These are phyloP conservation scores for Raphanus raphanistrum DNA, from an alignment of 345 rosid genomes.

Conservation along the genomic window DNA sequence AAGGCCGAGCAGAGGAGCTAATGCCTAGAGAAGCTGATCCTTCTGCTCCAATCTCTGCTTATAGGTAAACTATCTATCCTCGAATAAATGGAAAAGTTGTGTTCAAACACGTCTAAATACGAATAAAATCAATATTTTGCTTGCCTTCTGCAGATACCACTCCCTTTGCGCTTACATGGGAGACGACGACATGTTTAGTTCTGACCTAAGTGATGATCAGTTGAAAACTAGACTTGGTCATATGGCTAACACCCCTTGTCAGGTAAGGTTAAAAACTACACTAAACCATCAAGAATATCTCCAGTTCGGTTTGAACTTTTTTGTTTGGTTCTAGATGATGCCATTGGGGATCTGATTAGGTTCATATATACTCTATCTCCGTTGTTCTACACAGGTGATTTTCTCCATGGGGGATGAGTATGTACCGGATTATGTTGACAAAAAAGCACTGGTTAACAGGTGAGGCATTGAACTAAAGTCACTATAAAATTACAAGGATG, in stretches of 20 bases:
- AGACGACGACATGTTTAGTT: slow-evolving; percentile 96
- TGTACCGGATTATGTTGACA: slow-evolving; percentile 86
- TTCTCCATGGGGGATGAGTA: slow-evolving; percentile 91
- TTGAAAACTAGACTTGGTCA: slow-evolving; percentile 85
- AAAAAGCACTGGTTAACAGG: slow-evolving; percentile 86
- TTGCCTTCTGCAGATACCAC: slow-evolving; percentile 57
- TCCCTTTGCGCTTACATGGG: slow-evolving; percentile 98
- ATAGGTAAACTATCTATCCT: slow-evolving; percentile 45
- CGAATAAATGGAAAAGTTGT: neutral
- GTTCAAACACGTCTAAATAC: neutral
- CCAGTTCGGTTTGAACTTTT: neutral
- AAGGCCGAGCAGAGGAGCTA: slow-evolving; percentile 75
- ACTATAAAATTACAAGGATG: slow-evolving; percentile 1
- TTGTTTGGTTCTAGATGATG: neutral
- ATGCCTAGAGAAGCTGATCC: slow-evolving; percentile 94
- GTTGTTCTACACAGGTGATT: slow-evolving; percentile 60
- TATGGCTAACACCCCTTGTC: slow-evolving; percentile 92
- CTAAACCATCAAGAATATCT: neutral
- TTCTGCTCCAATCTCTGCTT: slow-evolving; percentile 78
- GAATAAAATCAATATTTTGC: neutral
- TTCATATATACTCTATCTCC: neutral
- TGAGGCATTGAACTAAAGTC: slow-evolving; percentile 33
- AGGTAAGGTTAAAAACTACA: slow-evolving; percentile 47
- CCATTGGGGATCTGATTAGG: neutral
- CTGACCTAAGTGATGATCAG: slow-evolving; percentile 94